These are phyloP conservation scores for Pythium scleroteichum DNA, from an alignment of 352 stramenopile species.

Conservation along the genomic window DNA sequence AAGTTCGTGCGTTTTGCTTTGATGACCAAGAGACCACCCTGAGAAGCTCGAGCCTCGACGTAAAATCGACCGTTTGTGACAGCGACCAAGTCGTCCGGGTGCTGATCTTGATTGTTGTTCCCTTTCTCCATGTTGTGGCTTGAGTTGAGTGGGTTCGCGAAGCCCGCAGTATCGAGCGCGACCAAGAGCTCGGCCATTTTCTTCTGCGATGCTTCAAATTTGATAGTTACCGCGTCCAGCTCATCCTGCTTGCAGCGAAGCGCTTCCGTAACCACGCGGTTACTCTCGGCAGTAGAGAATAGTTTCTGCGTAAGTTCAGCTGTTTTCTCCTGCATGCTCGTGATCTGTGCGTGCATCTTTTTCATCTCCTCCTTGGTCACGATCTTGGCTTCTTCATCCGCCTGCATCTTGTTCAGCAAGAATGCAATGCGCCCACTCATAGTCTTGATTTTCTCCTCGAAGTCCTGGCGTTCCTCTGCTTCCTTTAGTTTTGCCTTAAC, in stretches of 20 bases:
- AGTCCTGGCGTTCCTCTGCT: constrained; percentile 89
- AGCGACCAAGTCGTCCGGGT: constrained; percentile 60
- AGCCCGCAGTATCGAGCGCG: constrained; percentile 57
- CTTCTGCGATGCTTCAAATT: constrained; percentile 74
- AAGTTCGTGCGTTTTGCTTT: constrained; percentile 91
- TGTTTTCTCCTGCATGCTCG: constrained; percentile 85
- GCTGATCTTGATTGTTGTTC: constrained; percentile 30
- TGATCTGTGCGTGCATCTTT: constrained; percentile 92
- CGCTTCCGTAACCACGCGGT: constrained; percentile 92
- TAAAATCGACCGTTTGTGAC: constrained; percentile 84
- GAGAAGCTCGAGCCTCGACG: constrained; percentile 76
- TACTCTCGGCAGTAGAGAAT: constrained; percentile 89
- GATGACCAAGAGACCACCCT: constrained; percentile 88
- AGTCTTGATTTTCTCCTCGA: constrained; percentile 94
- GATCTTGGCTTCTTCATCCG: constrained; percentile 94
- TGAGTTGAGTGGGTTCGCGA: constrained; percentile 36
- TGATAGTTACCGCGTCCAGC: constrained; percentile 82
- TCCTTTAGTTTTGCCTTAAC: constrained; percentile 93
- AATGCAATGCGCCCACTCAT: constrained; percentile 93
- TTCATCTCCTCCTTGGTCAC: constrained; percentile 93
- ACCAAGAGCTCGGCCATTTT: constrained; percentile 65
- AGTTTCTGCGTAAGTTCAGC: constrained; percentile 91
- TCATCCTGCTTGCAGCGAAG: constrained; percentile 89
- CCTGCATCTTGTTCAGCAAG: constrained; percentile 97
- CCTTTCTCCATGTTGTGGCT: constrained; percentile 24